Percentiles rank a stretch among this genome's conserved stretches.
Evolutionary conservation across 208 protist species (phyloP).

Genomic region (Borovskyia barvae): DNA sequence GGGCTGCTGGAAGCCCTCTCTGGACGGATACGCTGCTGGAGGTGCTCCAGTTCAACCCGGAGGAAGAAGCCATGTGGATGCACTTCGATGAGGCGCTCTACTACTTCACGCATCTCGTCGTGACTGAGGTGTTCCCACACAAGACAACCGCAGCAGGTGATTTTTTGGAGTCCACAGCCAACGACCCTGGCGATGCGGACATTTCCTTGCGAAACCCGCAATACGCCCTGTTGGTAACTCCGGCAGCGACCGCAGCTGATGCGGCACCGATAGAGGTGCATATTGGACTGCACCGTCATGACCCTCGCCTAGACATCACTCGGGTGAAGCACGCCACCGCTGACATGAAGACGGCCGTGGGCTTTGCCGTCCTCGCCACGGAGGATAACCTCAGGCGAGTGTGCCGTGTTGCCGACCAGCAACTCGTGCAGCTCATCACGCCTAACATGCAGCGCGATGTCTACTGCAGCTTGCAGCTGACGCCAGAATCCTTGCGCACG

Average conservation of each 20-base stretch:
- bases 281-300: constrained; percentile 70
- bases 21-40: constrained; percentile 51
- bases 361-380: constrained; percentile 50
- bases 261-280: constrained; percentile 38
- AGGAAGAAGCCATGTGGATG: constrained; percentile 54
- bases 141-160: constrained; percentile 21
- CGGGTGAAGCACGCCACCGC: constrained; percentile 45
- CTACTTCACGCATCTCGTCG: constrained; percentile 82
- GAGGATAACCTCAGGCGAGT: constrained; percentile 58
- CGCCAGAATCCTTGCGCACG: background rate
- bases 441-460: constrained; percentile 27
- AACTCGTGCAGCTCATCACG: constrained; percentile 28
- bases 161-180: constrained; percentile 25
- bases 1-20: constrained; percentile 36
- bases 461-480: constrained; percentile 23
- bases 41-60: constrained; percentile 11
- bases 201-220: constrained; percentile 37
- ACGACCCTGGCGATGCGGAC: constrained; percentile 14
- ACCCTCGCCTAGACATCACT: constrained; percentile 65
- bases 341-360: constrained; percentile 47
- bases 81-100: constrained; percentile 80
- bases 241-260: background rate
- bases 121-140: constrained; percentile 35
- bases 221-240: constrained; percentile 35
- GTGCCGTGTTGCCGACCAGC: constrained; percentile 29